Percentiles rank a stretch among this genome's conserved stretches.
Conservation (phyloP, 1,284 basidiomycete species). For the Trichosporon faecale region DNA sequence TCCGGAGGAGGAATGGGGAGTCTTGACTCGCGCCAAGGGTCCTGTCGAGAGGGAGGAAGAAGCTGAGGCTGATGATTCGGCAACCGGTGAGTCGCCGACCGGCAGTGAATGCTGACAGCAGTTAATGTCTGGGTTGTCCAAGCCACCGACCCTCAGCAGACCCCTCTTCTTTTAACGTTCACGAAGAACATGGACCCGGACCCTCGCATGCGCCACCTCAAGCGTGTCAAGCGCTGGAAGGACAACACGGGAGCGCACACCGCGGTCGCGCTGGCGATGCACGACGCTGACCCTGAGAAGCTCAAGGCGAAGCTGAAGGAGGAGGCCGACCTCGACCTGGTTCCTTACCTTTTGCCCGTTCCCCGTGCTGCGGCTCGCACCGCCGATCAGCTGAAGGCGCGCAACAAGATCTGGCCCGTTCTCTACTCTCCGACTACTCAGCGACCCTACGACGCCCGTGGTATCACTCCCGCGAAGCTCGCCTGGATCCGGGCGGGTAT, state of each 20-base stretch:
- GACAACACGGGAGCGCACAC: conserved; percentile 22
- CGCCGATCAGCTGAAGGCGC: conserved; percentile 62
- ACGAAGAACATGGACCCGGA: conserved; percentile 43
- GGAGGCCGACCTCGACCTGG: conserved; percentile 12
- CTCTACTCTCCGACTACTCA: conserved; percentile 67
- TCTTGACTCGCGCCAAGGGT: conserved; percentile 35
- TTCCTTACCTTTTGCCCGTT: conserved; percentile 62
- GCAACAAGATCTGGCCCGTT: conserved; percentile 76
- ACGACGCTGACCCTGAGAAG: conserved; percentile 37
- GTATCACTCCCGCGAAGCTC: conserved; percentile 64
- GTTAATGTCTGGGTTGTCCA: conserved; percentile 81
- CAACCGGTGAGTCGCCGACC: conserved; percentile 31
- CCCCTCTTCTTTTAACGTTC: conserved; percentile 18
- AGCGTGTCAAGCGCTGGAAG: conserved; percentile 59
- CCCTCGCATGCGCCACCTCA: conserved; percentile 66
- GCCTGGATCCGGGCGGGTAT: conserved; percentile 74
- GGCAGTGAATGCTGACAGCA: conserved; percentile 31
- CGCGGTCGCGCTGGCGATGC: conserved; percentile 37
- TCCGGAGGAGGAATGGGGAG: conserved; percentile 26
- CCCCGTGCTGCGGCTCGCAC: conserved; percentile 72
- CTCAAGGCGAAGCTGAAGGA: conserved; percentile 49
- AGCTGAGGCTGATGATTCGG: conserved; percentile 29
- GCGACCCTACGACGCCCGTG: conserved; percentile 56
- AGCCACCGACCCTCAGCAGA: conserved; percentile 59
- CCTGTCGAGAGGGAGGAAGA: conserved; percentile 41